Conservation (phyloP, 306 rosid genomes). For the Fragaria ananassa region DNA sequence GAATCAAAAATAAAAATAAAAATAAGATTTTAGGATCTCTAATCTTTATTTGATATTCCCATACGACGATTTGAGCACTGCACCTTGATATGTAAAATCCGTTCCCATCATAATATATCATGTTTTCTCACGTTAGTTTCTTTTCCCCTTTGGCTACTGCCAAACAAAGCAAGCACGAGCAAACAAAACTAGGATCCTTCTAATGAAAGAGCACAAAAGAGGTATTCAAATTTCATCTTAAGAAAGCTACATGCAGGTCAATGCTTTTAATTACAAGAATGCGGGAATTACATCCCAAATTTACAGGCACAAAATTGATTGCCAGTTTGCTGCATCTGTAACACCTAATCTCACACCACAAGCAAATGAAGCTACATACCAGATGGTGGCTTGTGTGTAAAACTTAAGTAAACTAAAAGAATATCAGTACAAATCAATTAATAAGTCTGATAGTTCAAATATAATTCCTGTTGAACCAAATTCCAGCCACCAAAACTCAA, state of each 20-base stretch:
- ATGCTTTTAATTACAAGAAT: constrained; percentile 12
- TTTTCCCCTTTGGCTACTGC: too few species aligned
- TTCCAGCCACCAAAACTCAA: constrained; percentile 26
- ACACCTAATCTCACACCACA: constrained; percentile 5
- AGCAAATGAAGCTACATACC: constrained; percentile 1
- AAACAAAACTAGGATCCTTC: background rate
- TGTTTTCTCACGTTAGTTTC: too few species aligned
- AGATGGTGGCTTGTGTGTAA: background rate
- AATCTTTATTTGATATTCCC: too few species aligned
- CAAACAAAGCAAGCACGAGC: background rate
- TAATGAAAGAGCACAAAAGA: background rate
- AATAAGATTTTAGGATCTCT: too few species aligned
- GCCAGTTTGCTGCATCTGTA: constrained; percentile 15
- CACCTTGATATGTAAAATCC: too few species aligned
- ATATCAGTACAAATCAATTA: constrained; percentile 34
- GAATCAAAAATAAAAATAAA: too few species aligned
- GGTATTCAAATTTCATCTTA: background rate
- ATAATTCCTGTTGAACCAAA: constrained; percentile 17
- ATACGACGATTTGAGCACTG: too few species aligned
- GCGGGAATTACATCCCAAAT: constrained; percentile 21
- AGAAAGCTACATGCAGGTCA: background rate
- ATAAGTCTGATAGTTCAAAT: constrained; percentile 3
- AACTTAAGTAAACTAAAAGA: constrained; percentile 12
- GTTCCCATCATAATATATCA: too few species aligned
- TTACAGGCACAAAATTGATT: constrained; percentile 15